Evolutionary conservation across 345 rosid species (phyloP).

Genomic region (Gossypium turneri): DNA sequence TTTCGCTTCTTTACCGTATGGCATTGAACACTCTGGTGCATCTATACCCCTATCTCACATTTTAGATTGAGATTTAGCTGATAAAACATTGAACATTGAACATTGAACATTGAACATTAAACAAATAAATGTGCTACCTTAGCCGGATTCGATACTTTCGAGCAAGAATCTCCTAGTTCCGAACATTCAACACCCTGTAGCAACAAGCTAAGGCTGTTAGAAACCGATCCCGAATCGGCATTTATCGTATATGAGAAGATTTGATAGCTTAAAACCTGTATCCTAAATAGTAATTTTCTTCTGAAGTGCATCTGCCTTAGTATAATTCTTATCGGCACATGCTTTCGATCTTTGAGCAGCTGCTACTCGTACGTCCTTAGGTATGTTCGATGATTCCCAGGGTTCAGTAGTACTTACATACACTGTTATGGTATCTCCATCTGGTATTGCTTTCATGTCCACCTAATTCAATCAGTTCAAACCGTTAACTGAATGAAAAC

Average conservation of each 20-base stretch:
- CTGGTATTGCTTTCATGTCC: conserved; percentile 64
- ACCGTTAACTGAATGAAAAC: background rate
- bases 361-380: conserved; percentile 50
- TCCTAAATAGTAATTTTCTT: conserved; percentile 51
- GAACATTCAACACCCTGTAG: conserved; percentile 39
- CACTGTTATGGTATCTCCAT: conserved; percentile 76
- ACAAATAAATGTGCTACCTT: conserved; percentile 28
- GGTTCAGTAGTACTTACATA: conserved; percentile 58
- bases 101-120: background rate
- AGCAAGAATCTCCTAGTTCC: conserved; percentile 66
- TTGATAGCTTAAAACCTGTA: conserved; percentile 39
- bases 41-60: conserved; percentile 45
- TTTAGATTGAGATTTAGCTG: background rate
- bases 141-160: conserved; percentile 64
- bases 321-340: conserved; percentile 45
- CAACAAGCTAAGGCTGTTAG: background rate
- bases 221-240: background rate
- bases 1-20: conserved; percentile 46
- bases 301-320: conserved; percentile 64
- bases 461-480: conserved; percentile 43
- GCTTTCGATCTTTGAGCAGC: conserved; percentile 60
- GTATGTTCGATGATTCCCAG: conserved; percentile 53
- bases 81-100: background rate
- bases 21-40: conserved; percentile 49
- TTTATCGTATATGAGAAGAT: background rate